phyloP scores from a whole-genome alignment of 305 asterid species.

The Fraxinus ornus region DNA sequence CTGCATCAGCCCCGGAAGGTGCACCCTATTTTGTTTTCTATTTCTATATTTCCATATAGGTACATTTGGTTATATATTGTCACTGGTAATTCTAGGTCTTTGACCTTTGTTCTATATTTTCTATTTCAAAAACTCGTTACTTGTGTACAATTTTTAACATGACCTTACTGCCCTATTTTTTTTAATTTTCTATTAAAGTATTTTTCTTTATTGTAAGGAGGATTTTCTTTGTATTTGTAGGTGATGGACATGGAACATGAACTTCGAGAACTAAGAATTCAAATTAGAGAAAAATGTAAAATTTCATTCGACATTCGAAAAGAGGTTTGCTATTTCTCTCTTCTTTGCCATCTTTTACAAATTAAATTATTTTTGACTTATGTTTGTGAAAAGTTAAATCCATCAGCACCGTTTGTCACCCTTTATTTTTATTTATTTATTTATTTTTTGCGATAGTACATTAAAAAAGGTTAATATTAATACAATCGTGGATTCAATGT shows the following conservation, averaged over 20 bases:
- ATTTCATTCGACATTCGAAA: constrained; percentile 69
- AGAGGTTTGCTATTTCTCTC: constrained; percentile 51
- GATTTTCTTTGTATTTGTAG: constrained; percentile 36
- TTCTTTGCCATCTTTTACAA: constrained; percentile 8
- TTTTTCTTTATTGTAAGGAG: background rate
- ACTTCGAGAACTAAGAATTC: constrained; percentile 75
- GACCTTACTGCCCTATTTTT: background rate
- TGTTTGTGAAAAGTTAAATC: background rate
- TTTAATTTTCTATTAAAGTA: constrained; percentile 1
- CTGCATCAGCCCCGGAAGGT: constrained; percentile 97
- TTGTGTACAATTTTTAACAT: background rate
- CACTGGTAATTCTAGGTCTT: background rate
- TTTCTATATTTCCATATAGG: background rate
- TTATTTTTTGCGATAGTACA: background rate
- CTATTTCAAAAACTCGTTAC: background rate
- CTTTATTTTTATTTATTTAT: background rate
- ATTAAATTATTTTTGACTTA: background rate
- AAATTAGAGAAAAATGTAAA: constrained; percentile 67
- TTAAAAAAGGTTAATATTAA: background rate
- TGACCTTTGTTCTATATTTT: background rate
- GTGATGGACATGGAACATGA: constrained; percentile 96
- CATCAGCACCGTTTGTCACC: background rate
- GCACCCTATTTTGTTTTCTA: constrained; percentile 11
- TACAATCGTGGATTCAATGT: background rate
- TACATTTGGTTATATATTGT: background rate